Base-by-base conservation (phyloP, 345 rosid genomes). In the Gossypioides kirkii region DNA sequence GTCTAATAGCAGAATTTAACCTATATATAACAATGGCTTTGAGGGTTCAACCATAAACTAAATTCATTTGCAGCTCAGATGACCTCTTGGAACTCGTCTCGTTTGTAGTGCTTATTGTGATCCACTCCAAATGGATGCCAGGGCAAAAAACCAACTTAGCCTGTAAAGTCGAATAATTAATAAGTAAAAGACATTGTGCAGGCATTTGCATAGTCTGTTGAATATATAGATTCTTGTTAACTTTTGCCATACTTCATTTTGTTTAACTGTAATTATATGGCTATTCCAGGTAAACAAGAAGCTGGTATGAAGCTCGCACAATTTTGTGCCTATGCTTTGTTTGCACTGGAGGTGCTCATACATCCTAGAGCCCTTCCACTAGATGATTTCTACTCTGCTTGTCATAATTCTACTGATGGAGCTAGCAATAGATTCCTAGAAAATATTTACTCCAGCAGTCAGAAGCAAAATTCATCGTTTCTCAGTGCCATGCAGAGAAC, bases 261-360 rank as follows among this genome's bases (percentile, higher is more conserved):
- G 43, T 61, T 58, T 32, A 12, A 22, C 36, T 45, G 6, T 23
- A 17, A 32, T 54, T 11, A 18, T 38, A 5, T 58, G 62, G 16
- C 42, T 50, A 8, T 26, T 59, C 42, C 63, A 59, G 63, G 63
- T 59, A 59, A 59, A 28, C 63, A 59, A 59, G 63, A 86, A 77
- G 84, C 82, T 17, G 96, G 87, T 70, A 81, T 83, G 59, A 70
- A 81, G 84, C 76, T 90, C 64, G 79, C 90, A 2, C 88, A 80
- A 61, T 85, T 88, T 70, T 95, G 99, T 75, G 87, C 87, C n/a
- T 73, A 81, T 59, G 96, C 99, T 28, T 82, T 92, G 74, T 78
- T 86, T 73, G 81, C 89, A 53, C 81, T 92, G 82, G 99, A 89
- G 84, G 90, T 87, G 65, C 86, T 92, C 74, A 85, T 92, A 63